A percentile compares a stretch with the other conserved stretches of the same genome.
These are phyloP conservation scores for Rhodamnia argentea DNA, from an alignment of 345 rosid genomes.

Conservation along the genomic window DNA sequence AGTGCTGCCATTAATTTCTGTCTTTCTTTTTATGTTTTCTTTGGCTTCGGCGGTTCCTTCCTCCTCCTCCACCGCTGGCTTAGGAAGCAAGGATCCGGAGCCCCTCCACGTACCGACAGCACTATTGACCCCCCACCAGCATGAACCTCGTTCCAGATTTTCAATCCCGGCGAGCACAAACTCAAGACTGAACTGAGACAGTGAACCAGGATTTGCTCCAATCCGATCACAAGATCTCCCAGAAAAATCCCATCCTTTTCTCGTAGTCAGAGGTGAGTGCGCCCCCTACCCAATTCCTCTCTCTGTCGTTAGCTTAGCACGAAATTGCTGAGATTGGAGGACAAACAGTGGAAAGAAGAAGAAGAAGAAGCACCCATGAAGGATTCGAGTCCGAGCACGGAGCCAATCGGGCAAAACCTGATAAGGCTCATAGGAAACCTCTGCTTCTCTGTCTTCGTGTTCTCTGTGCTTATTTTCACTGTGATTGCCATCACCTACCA, in stretches of 20 bases:
- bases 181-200: background rate
- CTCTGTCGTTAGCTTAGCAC: background rate
- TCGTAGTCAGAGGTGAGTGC: background rate
- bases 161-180: background rate
- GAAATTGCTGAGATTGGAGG: background rate
- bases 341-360: background rate
- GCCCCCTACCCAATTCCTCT: background rate
- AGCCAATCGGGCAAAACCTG: constrained; percentile 78
- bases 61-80: background rate
- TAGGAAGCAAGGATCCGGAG: background rate
- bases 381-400: constrained; percentile 49
- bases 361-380: constrained; percentile 23
- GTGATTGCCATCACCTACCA: constrained; percentile 86
- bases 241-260: background rate
- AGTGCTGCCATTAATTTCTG: background rate
- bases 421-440: constrained; percentile 70
- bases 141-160: background rate
- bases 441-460: constrained; percentile 88
- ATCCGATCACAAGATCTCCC: background rate
- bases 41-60: background rate
- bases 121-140: background rate
- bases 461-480: constrained; percentile 76
- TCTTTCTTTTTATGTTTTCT: background rate
- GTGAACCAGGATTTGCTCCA: background rate
- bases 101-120: background rate